A percentile compares a stretch with the other conserved stretches of the same genome.
Conservation (phyloP, 2,329 filamentous ascomycete species). For the Pseudocercospora vitis region DNA sequence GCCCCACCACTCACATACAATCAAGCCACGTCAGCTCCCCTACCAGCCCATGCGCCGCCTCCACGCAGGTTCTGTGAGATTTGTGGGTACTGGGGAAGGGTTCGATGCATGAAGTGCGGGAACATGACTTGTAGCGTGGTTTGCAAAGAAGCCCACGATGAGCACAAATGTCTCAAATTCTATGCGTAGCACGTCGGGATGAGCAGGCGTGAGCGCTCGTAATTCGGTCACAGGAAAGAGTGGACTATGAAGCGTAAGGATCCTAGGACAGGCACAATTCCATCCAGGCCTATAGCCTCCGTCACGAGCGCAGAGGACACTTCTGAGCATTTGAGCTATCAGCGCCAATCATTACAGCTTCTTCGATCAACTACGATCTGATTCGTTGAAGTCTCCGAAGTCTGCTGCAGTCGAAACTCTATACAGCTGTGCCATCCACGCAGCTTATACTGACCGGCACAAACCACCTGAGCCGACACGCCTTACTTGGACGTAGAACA, state of each 20-base stretch:
- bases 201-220: constrained; percentile 8
- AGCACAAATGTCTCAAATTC: constrained; percentile 65
- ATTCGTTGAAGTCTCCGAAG: too few relatives aligned
- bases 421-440: too few relatives aligned
- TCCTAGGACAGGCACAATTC: too few relatives aligned
- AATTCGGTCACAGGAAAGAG: neutral
- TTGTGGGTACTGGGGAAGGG: constrained; percentile 78
- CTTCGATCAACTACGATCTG: too few relatives aligned
- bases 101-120: constrained; percentile 76
- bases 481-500: too few relatives aligned
- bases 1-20: constrained; percentile 67
- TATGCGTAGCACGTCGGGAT: constrained; percentile 33
- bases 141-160: constrained; percentile 69
- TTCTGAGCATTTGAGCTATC: too few relatives aligned
- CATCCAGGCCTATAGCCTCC: too few relatives aligned
- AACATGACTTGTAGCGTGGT: constrained; percentile 73
- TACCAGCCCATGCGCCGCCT: constrained; percentile 48
- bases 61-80: constrained; percentile 70
- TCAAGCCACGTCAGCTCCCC: constrained; percentile 55
- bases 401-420: too few relatives aligned
- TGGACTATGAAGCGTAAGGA: neutral
- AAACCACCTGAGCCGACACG: too few relatives aligned
- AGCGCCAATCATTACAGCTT: too few relatives aligned
- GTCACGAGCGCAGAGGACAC: too few relatives aligned
- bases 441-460: too few relatives aligned